Percentiles rank a stretch among this genome's conserved stretches.
Conservation (phyloP, 768 basidiomycete genomes). For the Termitomyces eurrhizus region DNA sequence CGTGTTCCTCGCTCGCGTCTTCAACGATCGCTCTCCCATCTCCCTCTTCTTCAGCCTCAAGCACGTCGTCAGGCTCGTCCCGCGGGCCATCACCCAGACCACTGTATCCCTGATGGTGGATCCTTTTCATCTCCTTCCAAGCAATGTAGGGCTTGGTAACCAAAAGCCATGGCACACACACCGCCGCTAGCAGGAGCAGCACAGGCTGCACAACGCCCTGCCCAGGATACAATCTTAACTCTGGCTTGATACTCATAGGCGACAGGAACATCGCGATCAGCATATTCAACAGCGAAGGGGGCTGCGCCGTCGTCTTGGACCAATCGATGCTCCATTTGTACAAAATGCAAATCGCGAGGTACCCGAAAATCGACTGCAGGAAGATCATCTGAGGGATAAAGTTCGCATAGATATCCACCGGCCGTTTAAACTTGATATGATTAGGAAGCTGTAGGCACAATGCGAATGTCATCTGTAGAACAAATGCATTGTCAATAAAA, state of each 20-base stretch:
- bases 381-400: conserved; percentile 98
- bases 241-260: conserved; percentile 73
- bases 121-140: conserved; percentile 87
- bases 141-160: conserved; percentile 87
- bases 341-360: conserved; percentile 88
- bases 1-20: conserved; percentile 69
- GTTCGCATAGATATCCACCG: conserved; percentile 85
- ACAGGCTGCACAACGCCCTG: conserved; percentile 83
- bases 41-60: conserved; percentile 81
- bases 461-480: conserved; percentile 92
- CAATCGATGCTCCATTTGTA: conserved; percentile 98
- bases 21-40: conserved; percentile 72
- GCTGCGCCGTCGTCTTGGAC: conserved; percentile 59
- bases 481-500: conserved; percentile 3
- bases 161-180: conserved; percentile 96
- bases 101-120: conserved; percentile 80
- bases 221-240: conserved; percentile 75
- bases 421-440: conserved; percentile 89
- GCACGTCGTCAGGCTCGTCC: conserved; percentile 53
- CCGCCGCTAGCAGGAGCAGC: conserved; percentile 68
- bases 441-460: conserved; percentile 95
- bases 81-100: conserved; percentile 56
- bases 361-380: conserved; percentile 96
- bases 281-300: conserved; percentile 93
- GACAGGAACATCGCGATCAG: conserved; percentile 94